These are phyloP conservation scores for Hamigera avellanea DNA, from an alignment of 495 filamentous ascomycete genomes.

Conservation along the genomic window DNA sequence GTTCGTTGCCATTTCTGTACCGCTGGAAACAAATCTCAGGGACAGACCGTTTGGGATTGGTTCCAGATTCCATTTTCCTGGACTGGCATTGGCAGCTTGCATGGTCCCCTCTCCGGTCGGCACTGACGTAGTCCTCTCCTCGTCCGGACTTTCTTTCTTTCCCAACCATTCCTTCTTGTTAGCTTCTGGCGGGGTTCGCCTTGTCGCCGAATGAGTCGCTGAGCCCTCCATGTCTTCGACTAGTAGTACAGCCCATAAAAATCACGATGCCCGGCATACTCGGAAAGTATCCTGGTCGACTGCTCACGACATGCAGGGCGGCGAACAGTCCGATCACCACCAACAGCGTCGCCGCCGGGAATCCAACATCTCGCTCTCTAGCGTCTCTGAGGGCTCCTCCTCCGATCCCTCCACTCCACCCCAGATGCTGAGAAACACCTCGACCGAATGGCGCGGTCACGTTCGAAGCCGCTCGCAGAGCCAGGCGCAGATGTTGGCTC, in stretches of 20 bases:
- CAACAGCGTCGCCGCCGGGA: conserved; percentile 26
- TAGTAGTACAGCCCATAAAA: too few relatives aligned
- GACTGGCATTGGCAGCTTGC: too few relatives aligned
- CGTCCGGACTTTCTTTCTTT: too few relatives aligned
- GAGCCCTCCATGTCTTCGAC: conserved; percentile 15
- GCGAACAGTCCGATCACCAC: conserved; percentile 16
- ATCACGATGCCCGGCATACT: conserved; percentile 13
- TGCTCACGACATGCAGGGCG: conserved; percentile 18
- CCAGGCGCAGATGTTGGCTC: conserved; percentile 13
- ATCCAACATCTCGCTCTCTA: conserved; percentile 25
- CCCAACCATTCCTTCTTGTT: too few relatives aligned
- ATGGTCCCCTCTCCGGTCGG: too few relatives aligned
- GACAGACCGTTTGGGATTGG: too few relatives aligned
- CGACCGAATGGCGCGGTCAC: conserved; percentile 22
- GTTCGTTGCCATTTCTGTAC: too few relatives aligned
- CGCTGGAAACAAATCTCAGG: too few relatives aligned
- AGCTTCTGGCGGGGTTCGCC: too few relatives aligned
- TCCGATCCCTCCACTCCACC: conserved; percentile 7
- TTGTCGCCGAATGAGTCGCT: too few relatives aligned
- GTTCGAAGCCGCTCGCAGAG: conserved; percentile 26
- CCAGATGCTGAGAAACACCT: conserved; percentile 22
- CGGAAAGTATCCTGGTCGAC: conserved; percentile 32
- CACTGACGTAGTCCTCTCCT: too few relatives aligned
- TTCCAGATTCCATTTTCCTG: too few relatives aligned
- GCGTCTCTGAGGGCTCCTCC: conserved; percentile 25